Evolutionary conservation across 1,139 yeast genomes (phyloP).

Genomic region (Protomyces gravidus): DNA sequence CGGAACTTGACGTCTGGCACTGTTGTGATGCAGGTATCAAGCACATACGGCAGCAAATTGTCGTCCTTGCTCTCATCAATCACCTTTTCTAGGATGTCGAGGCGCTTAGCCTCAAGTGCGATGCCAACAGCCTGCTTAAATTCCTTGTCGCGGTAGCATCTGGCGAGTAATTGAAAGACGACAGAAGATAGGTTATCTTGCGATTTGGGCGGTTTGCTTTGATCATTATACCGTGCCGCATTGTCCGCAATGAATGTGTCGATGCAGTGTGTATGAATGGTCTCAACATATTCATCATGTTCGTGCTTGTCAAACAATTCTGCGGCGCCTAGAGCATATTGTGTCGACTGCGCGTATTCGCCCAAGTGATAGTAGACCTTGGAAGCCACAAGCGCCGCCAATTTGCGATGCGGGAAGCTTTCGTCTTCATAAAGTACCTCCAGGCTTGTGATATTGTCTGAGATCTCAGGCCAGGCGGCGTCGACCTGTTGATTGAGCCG

Average conservation of each 20-base stretch:
- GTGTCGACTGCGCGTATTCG: slow-evolving; percentile 86
- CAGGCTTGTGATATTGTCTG: slow-evolving; percentile 76
- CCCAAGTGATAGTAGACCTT: slow-evolving; percentile 94
- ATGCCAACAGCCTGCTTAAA: slow-evolving; percentile 77
- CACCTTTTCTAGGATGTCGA: slow-evolving; percentile 66
- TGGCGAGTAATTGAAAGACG: slow-evolving; percentile 80
- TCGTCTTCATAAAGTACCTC: slow-evolving; percentile 89
- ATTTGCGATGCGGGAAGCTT: slow-evolving; percentile 63
- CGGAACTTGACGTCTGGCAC: slow-evolving; percentile 65
- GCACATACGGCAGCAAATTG: slow-evolving; percentile 67
- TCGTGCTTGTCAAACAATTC: slow-evolving; percentile 68
- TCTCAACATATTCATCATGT: slow-evolving; percentile 82
- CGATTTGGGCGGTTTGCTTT: slow-evolving; percentile 45
- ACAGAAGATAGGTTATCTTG: slow-evolving; percentile 63
- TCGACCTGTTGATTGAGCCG: slow-evolving; percentile 80
- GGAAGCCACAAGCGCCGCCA: slow-evolving; percentile 90
- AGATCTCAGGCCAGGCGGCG: slow-evolving; percentile 95
- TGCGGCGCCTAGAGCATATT: slow-evolving; percentile 81
- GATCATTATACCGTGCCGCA: slow-evolving; percentile 58
- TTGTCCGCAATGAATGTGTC: slow-evolving; percentile 83
- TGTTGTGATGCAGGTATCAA: slow-evolving; percentile 66
- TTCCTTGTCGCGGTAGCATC: slow-evolving; percentile 70
- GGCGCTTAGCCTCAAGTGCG: slow-evolving; percentile 78
- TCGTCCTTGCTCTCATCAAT: slow-evolving; percentile 32
- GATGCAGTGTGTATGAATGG: slow-evolving; percentile 57